Percentiles rank a stretch among this genome's conserved stretches.
Evolutionary conservation across 1,284 basidiomycete species (phyloP).

Genomic region (Cryptococcus floricola): DNA sequence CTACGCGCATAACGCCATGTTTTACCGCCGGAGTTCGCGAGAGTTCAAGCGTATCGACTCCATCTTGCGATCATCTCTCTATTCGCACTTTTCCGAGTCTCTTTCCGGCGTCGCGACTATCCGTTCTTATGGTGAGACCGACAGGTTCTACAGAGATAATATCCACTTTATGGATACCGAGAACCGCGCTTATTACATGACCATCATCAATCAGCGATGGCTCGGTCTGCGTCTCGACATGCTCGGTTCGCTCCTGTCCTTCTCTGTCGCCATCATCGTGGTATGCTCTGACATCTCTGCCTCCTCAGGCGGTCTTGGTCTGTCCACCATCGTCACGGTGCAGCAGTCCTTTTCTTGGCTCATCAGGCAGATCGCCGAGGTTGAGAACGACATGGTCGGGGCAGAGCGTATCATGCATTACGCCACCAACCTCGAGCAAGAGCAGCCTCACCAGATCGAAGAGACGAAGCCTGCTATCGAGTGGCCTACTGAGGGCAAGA

Average conservation of each 20-base stretch:
- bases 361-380: constrained; percentile 75
- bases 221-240: constrained; percentile 83
- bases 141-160: constrained; percentile 71
- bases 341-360: constrained; percentile 67
- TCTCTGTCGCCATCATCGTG: constrained; percentile 73
- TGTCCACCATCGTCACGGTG: constrained; percentile 53
- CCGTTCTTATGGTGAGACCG: constrained; percentile 71
- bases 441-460: constrained; percentile 65
- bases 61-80: constrained; percentile 56
- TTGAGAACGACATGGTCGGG: constrained; percentile 89
- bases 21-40: constrained; percentile 82
- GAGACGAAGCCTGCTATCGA: constrained; percentile 57
- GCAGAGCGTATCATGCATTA: constrained; percentile 74
- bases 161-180: constrained; percentile 75
- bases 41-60: constrained; percentile 66
- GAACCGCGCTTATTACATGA: constrained; percentile 86
- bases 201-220: constrained; percentile 65
- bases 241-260: constrained; percentile 70
- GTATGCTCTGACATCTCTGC: constrained; percentile 72
- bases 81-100: constrained; percentile 85
- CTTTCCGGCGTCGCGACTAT: constrained; percentile 79
- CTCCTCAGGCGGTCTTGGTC: constrained; percentile 61
- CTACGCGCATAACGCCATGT: constrained; percentile 61
- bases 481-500: constrained; percentile 61
- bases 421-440: constrained; percentile 68